These are phyloP conservation scores for Porcisia hertigi DNA, from an alignment of 208 protist species.

Conservation along the genomic window DNA sequence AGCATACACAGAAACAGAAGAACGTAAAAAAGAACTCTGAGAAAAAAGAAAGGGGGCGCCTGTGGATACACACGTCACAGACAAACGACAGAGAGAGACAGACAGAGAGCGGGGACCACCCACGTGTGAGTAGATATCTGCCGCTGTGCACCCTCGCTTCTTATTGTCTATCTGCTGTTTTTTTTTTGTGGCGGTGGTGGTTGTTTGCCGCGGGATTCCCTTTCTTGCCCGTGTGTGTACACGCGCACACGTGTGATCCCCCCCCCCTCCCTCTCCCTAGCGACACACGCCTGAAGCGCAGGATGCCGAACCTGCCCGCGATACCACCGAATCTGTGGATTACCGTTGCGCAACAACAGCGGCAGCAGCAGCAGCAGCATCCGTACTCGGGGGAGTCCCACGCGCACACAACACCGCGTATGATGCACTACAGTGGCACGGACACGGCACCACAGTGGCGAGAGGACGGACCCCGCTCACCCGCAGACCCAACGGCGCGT, in stretches of 20 bases:
- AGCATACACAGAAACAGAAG: no score
- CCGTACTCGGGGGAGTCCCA: neutral
- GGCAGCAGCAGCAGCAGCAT: neutral
- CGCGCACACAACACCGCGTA: neutral
- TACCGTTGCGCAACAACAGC: neutral
- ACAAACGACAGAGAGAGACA: neutral
- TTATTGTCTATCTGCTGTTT: no score
- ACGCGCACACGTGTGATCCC: neutral
- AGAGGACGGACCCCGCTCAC: neutral
- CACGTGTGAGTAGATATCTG: neutral
- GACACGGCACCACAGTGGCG: neutral
- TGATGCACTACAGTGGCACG: neutral
- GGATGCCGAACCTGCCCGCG: slow-evolving; percentile 5
- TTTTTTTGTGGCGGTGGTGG: no score
- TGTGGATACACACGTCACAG: neutral
- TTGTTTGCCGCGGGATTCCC: neutral
- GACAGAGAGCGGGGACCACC: neutral
- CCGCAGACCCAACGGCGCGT: neutral
- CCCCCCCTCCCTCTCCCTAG: neutral
- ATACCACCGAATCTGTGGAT: neutral
- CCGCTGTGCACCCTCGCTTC: no score
- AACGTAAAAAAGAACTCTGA: no score
- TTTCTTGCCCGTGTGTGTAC: no score
- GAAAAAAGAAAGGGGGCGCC: neutral
- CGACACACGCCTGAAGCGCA: neutral